These are phyloP conservation scores for Mycosphaerella arachidis DNA, from an alignment of 2,329 filamentous ascomycete species.

Conservation along the genomic window DNA sequence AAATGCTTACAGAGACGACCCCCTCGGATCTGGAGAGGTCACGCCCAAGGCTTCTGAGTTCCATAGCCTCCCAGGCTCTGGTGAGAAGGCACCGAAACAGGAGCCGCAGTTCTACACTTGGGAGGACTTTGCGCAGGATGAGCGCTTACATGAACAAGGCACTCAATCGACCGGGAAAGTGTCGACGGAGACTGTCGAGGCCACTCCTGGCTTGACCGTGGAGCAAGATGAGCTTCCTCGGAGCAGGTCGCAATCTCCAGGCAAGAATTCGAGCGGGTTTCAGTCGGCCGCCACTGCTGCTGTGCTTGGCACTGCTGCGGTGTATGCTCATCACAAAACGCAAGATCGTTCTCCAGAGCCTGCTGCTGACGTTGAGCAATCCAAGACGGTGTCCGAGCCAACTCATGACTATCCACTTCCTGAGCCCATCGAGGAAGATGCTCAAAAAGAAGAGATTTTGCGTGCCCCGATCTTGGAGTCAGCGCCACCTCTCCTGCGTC, in stretches of 20 bases:
- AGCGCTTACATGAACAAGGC: slow-evolving; percentile 22
- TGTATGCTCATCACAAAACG: slow-evolving; percentile 18
- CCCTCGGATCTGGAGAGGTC: slow-evolving; percentile 60
- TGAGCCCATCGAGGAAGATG: slow-evolving; percentile 6
- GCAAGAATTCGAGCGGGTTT: slow-evolving; percentile 5
- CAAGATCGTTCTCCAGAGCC: slow-evolving; percentile 15
- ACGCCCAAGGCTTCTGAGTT: slow-evolving; percentile 62
- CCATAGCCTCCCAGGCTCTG: slow-evolving; percentile 3
- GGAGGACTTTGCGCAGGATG: slow-evolving; percentile 35
- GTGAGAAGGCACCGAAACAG: slow-evolving; percentile 19
- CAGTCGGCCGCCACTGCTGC: slow-evolving; percentile 26
- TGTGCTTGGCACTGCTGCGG: slow-evolving; percentile 27
- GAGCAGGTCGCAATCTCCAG: slow-evolving; percentile 14
- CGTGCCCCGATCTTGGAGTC: not conserved
- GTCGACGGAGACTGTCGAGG: not conserved
- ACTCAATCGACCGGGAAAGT: not conserved
- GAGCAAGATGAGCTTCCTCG: slow-evolving; percentile 1
- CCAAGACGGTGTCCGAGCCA: not conserved
- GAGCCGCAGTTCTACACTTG: slow-evolving; percentile 37
- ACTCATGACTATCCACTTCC: slow-evolving; percentile 11
- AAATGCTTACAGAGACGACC: slow-evolving; percentile 29
- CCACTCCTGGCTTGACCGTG: not conserved
- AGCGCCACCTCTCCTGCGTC: slow-evolving; percentile 2
- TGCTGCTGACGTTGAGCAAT: not conserved
- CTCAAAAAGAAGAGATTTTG: not conserved